These are phyloP conservation scores for Trametes villosa DNA, from an alignment of 768 basidiomycete genomes.

Conservation along the genomic window DNA sequence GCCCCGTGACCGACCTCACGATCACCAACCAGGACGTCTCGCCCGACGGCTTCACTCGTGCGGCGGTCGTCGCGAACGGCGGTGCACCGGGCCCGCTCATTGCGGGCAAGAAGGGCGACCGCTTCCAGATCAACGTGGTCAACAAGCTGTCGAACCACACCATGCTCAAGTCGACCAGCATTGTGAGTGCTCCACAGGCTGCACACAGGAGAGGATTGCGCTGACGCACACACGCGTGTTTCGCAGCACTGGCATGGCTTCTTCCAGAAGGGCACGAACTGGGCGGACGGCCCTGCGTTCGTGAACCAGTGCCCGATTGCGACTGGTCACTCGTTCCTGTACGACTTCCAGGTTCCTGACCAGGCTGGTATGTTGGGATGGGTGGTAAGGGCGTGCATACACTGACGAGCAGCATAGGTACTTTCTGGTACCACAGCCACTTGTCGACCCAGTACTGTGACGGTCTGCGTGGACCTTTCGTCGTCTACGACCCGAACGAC, in stretches of 20 bases:
- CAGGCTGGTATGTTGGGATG: slow-evolving; percentile 46
- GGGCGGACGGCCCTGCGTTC: slow-evolving; percentile 48
- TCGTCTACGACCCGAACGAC: slow-evolving; percentile 36
- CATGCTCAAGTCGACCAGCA: slow-evolving; percentile 54
- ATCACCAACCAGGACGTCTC: slow-evolving; percentile 29
- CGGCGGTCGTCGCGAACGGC: slow-evolving; percentile 49
- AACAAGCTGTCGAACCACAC: slow-evolving; percentile 49
- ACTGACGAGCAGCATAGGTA: too few relatives aligned
- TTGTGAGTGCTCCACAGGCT: slow-evolving; percentile 41
- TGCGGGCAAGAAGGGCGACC: slow-evolving; percentile 46
- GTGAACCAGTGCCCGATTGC: slow-evolving; percentile 54
- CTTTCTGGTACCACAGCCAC: slow-evolving; percentile 43
- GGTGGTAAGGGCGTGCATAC: too few relatives aligned
- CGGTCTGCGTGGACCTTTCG: slow-evolving; percentile 36
- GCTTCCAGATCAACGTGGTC: slow-evolving; percentile 48
- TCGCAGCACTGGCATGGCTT: slow-evolving; percentile 61
- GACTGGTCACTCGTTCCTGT: slow-evolving; percentile 46
- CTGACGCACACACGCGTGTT: neutral
- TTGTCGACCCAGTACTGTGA: slow-evolving; percentile 45
- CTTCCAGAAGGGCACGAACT: slow-evolving; percentile 46
- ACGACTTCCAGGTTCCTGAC: slow-evolving; percentile 41
- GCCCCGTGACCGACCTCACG: slow-evolving; percentile 30
- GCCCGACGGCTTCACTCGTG: slow-evolving; percentile 33
- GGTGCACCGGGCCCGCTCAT: slow-evolving; percentile 55
- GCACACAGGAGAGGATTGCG: neutral